Evolutionary conservation across 495 filamentous ascomycete species (phyloP).

Genomic region (Podospora pseudopauciseta): DNA sequence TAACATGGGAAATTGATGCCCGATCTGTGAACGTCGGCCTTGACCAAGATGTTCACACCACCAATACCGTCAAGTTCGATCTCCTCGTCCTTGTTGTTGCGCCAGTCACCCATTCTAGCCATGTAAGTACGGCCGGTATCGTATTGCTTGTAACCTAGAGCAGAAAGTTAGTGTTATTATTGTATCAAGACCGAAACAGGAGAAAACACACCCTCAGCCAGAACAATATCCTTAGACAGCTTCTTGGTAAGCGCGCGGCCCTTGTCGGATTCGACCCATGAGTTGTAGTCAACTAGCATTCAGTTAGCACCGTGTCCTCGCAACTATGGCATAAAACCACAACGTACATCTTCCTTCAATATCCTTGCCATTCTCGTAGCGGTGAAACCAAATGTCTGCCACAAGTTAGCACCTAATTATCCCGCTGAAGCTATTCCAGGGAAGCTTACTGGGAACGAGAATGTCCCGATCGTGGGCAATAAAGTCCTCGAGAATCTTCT

Average conservation of each 20-base stretch:
- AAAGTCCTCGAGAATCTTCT: conserved; percentile 88
- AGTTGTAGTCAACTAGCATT: conserved; percentile 88
- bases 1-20: conserved; percentile 98
- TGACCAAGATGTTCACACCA: conserved; percentile 95
- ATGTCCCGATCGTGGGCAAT: conserved; percentile 90
- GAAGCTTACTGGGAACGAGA: conserved; percentile 78
- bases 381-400: conserved; percentile 95
- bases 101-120: conserved; percentile 85
- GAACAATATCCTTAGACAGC: conserved; percentile 72
- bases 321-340: conserved; percentile 11
- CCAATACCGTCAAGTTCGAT: conserved; percentile 92
- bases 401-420: conserved; percentile 29
- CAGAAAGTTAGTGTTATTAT: conserved; percentile 9
- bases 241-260: conserved; percentile 66
- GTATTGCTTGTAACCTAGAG: conserved; percentile 81
- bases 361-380: conserved; percentile 75
- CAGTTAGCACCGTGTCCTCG: conserved; percentile 18
- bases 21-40: conserved; percentile 93
- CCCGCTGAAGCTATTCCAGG: background rate
- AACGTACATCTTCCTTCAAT: conserved; percentile 90
- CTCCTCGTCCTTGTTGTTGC: conserved; percentile 83
- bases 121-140: conserved; percentile 85
- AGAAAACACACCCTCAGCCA: conserved; percentile 69
- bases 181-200: background rate
- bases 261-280: conserved; percentile 92